Percentiles rank a stretch among this genome's conserved stretches.
Conservation (phyloP, 352 stramenopile species). For the Globisporangium nagaii region DNA sequence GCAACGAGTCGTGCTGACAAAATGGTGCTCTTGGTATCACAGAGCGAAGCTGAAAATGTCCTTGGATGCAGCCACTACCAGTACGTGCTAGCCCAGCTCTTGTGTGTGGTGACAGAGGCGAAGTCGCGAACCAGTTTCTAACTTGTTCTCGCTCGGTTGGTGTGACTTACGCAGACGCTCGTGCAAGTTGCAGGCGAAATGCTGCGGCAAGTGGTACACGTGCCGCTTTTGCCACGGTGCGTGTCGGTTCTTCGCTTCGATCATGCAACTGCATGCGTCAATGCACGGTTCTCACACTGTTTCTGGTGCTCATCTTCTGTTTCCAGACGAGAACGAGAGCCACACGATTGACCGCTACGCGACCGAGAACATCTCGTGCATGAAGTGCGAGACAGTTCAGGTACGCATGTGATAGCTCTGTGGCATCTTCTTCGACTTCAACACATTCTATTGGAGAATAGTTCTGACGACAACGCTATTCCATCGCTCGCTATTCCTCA, state of each 20-base stretch:
- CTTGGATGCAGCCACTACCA: slow-evolving; percentile 87
- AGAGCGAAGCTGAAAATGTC: slow-evolving; percentile 58
- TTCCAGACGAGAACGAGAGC: slow-evolving; percentile 71
- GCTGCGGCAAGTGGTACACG: slow-evolving; percentile 86
- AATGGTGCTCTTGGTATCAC: neutral
- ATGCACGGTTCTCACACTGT: neutral
- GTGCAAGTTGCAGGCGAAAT: slow-evolving; percentile 83
- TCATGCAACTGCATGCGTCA: neutral
- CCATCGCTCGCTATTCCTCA: neutral
- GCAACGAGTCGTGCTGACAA: too few species aligned
- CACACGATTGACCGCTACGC: slow-evolving; percentile 92
- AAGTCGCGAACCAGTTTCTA: too few species aligned
- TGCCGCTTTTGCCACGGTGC: slow-evolving; percentile 89
- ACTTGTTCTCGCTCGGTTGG: neutral
- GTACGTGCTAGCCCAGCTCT: too few species aligned
- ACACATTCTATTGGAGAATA: neutral
- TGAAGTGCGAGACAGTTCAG: slow-evolving; percentile 82
- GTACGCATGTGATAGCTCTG: slow-evolving; percentile 11
- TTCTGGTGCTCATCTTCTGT: neutral
- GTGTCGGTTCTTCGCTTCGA: slow-evolving; percentile 3
- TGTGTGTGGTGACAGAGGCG: neutral
- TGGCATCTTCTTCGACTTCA: too few species aligned
- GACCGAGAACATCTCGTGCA: slow-evolving; percentile 93
- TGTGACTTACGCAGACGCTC: slow-evolving; percentile 27
- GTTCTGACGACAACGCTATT: neutral